Percentiles rank a stretch among this genome's conserved stretches.
phyloP scores from a whole-genome alignment of 805 yeast genomes.

The Candida quercuum region DNA sequence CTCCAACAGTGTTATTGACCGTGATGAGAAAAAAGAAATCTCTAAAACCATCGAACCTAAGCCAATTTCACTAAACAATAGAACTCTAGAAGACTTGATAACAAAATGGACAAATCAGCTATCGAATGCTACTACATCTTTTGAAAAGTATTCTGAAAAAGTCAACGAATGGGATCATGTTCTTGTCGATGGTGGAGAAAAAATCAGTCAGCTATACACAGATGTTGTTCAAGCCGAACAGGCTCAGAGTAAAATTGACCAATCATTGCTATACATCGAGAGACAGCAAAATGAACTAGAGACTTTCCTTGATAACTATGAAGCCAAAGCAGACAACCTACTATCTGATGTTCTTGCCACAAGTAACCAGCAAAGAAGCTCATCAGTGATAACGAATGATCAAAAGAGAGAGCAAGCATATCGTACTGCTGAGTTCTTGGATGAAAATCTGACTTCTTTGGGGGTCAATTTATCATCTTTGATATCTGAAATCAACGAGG shows the following conservation, averaged over 20 bases:
- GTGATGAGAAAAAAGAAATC: conserved; percentile 30
- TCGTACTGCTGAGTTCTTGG: conserved; percentile 77
- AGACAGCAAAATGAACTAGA: conserved; percentile 93
- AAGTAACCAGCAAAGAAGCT: conserved; percentile 20
- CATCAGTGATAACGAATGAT: conserved; percentile 53
- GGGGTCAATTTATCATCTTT: conserved; percentile 72
- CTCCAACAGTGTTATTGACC: conserved; percentile 18
- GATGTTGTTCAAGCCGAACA: conserved; percentile 82
- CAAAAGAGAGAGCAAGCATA: conserved; percentile 88
- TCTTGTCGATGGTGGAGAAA: conserved; percentile 80
- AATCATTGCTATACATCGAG: conserved; percentile 77
- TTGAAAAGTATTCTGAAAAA: conserved; percentile 67
- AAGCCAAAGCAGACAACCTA: conserved; percentile 35
- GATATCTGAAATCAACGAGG: conserved; percentile 77
- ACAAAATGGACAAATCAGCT: conserved; percentile 90
- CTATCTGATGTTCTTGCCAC: conserved; percentile 32
- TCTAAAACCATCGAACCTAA: conserved; percentile 57
- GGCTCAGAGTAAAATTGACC: conserved; percentile 81
- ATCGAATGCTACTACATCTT: conserved; percentile 65
- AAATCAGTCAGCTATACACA: conserved; percentile 68
- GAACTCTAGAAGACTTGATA: conserved; percentile 87
- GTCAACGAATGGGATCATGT: conserved; percentile 84
- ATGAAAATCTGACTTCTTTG: conserved; percentile 71
- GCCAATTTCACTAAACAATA: conserved; percentile 78
- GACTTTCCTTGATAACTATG: conserved; percentile 73